phyloP scores from a whole-genome alignment of 352 stramenopile species.

The Phytophthora brassicae region DNA sequence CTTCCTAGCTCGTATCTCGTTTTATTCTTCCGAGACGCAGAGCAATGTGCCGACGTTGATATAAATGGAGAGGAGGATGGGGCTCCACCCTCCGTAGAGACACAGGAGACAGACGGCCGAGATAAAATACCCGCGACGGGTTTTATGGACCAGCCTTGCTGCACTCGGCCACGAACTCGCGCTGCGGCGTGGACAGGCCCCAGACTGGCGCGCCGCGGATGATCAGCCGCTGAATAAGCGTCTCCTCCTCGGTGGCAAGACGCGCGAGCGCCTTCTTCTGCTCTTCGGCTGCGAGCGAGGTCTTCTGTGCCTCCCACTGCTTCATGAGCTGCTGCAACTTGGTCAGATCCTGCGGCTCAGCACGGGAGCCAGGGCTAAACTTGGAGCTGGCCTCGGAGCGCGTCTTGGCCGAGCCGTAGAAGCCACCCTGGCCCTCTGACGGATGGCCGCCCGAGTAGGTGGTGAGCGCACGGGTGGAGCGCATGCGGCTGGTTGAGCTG shows the following conservation, averaged over 20 bases:
- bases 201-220: conserved; percentile 75
- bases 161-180: conserved; percentile 72
- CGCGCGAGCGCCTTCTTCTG: conserved; percentile 42
- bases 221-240: conserved; percentile 64
- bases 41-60: conserved; percentile 14
- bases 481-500: background rate
- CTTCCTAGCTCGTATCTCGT: conserved; percentile 30
- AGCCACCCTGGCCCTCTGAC: conserved; percentile 88
- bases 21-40: conserved; percentile 31
- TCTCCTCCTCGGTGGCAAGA: conserved; percentile 44
- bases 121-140: conserved; percentile 3
- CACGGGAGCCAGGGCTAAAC: conserved; percentile 66
- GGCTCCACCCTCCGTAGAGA: background rate
- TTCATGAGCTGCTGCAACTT: conserved; percentile 65
- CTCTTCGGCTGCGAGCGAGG: conserved; percentile 40
- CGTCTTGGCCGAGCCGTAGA: conserved; percentile 87
- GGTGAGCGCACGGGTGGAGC: conserved; percentile 38
- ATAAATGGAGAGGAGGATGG: conserved; percentile 2
- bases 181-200: conserved; percentile 72
- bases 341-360: conserved; percentile 60
- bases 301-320: conserved; percentile 47
- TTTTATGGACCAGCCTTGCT: conserved; percentile 29
- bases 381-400: conserved; percentile 66
- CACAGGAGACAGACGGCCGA: background rate
- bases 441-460: conserved; percentile 90